Evolutionary conservation across 495 filamentous ascomycete genomes (phyloP), one percentile per base, ranked within the genome.

Genomic region (Pyrenula aspistea): DNA sequence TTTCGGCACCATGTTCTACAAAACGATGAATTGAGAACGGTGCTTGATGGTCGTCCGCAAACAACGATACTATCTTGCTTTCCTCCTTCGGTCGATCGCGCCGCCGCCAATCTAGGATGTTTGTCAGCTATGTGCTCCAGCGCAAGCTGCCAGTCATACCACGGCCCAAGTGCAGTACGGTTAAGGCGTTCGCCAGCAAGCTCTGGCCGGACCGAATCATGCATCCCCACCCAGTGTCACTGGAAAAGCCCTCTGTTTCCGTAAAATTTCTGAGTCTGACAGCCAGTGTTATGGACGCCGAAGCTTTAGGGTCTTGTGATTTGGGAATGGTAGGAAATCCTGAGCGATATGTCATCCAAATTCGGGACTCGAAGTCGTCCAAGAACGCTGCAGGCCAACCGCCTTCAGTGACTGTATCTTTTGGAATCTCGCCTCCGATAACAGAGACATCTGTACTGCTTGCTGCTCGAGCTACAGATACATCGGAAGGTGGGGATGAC

Each of bases 131-230:
- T 42, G 42, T 22, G 10, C 36, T 12, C 12, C 10, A 25, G 24
- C 10, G 25, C 12, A 2, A 21, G 42, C 25, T 12, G 31, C 49
- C 55, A 22, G 12, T 57, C 57, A 58, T 81, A 90, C 89, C 87
- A 78, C 93, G 83, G 2, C 93, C 93, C 25, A 96, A 72, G 52
- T 74, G 74, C 42, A 91, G 69, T 22, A 86, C 78, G 11, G 77
- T 66, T 55, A 97, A 71, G 2, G 92, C 78, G 66, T 97, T 97
- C 36, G 91, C 93, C 25, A 99, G 73, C 15, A 99, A 74, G 62
- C 89, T 88, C 71, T 99, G 94, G 11, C 93, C 94, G 0, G 92
- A 95, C 62, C 94, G 78, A 61, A 99, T 97, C 94, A 99, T 99
- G 64, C 94, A 99, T 0, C 94, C 94, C 91, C 94, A 99, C 31